These are phyloP conservation scores for Oryza longistaminata DNA, from an alignment of 176 grass and related monocot genomes.

Conservation along the genomic window DNA sequence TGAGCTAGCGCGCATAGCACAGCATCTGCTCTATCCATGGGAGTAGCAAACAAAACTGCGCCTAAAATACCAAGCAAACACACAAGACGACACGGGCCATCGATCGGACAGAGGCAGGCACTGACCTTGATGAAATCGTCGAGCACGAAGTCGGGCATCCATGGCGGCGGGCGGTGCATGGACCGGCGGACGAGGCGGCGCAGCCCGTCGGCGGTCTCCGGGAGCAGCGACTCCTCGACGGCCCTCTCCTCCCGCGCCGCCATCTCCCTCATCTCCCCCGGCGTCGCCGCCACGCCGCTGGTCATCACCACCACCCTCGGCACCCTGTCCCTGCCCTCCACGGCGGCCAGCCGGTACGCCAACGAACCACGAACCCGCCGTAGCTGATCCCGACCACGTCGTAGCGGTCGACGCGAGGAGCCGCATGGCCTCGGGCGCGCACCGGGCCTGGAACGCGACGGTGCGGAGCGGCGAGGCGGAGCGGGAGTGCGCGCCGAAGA, in stretches of 20 bases:
- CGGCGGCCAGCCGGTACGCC: slow-evolving; percentile 71
- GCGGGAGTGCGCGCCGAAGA: slow-evolving; percentile 73
- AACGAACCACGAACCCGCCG: slow-evolving; percentile 82
- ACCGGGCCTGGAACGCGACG: slow-evolving; percentile 71
- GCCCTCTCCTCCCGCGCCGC: slow-evolving; percentile 49
- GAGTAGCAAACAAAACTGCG: background rate
- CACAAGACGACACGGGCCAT: background rate
- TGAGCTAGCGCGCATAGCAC: background rate
- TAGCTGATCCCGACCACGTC: slow-evolving; percentile 89
- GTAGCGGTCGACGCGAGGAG: slow-evolving; percentile 60
- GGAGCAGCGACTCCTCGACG: slow-evolving; percentile 68
- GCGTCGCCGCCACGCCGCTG: slow-evolving; percentile 54
- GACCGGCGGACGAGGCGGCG: slow-evolving; percentile 60
- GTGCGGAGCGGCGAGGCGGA: slow-evolving; percentile 52
- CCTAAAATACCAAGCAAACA: no score
- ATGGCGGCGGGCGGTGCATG: slow-evolving; percentile 76
- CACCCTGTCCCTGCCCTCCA: slow-evolving; percentile 47
- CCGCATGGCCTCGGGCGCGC: slow-evolving; percentile 72
- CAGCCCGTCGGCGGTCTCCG: slow-evolving; percentile 61
- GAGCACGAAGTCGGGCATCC: slow-evolving; percentile 80
- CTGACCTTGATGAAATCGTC: slow-evolving; percentile 81
- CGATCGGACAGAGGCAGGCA: background rate
- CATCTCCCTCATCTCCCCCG: slow-evolving; percentile 45
- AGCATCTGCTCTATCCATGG: background rate
- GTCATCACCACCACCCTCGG: slow-evolving; percentile 63